Evolutionary conservation across 768 basidiomycete species (phyloP).

Genomic region (Cystofilobasidium bisporidii): DNA sequence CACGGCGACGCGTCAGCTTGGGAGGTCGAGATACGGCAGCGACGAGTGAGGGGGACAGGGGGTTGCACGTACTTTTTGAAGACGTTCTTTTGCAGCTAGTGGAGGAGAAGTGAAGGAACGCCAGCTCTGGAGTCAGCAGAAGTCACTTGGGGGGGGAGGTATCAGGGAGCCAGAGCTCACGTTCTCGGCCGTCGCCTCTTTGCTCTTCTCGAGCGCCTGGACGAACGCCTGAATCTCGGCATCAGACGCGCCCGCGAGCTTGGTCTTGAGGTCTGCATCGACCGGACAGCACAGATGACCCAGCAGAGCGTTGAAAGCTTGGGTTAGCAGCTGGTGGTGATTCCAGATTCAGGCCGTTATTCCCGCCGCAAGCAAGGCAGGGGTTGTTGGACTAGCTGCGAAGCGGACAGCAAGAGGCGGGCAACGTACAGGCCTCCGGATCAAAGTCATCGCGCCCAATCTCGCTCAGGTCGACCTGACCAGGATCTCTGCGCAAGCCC

Average conservation of each 20-base stretch:
- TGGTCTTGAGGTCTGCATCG: conserved; percentile 35
- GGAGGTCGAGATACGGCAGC: background rate
- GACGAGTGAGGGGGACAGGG: too few species aligned
- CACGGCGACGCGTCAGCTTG: conserved; percentile 18
- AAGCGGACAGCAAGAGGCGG: too few species aligned
- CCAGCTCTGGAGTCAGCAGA: background rate
- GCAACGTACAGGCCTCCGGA: conserved; percentile 69
- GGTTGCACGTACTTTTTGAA: conserved; percentile 92
- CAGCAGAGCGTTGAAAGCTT: too few species aligned
- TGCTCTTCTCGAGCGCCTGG: conserved; percentile 64
- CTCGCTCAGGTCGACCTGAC: conserved; percentile 49
- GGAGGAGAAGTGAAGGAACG: background rate
- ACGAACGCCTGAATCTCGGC: conserved; percentile 46
- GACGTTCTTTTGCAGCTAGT: conserved; percentile 67
- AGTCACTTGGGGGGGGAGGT: background rate
- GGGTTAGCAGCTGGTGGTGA: too few species aligned
- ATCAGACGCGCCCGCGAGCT: conserved; percentile 38
- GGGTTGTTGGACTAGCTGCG: too few species aligned
- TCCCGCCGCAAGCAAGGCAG: too few species aligned
- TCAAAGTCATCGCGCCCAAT: conserved; percentile 75
- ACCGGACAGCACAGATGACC: background rate
- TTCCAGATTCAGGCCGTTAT: too few species aligned
- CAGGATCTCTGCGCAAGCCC: conserved; percentile 31
- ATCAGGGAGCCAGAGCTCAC: background rate
- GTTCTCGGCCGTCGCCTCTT: conserved; percentile 64